Base-by-base conservation (phyloP, 2,329 filamentous ascomycete species). In the Alternaria viburni region DNA sequence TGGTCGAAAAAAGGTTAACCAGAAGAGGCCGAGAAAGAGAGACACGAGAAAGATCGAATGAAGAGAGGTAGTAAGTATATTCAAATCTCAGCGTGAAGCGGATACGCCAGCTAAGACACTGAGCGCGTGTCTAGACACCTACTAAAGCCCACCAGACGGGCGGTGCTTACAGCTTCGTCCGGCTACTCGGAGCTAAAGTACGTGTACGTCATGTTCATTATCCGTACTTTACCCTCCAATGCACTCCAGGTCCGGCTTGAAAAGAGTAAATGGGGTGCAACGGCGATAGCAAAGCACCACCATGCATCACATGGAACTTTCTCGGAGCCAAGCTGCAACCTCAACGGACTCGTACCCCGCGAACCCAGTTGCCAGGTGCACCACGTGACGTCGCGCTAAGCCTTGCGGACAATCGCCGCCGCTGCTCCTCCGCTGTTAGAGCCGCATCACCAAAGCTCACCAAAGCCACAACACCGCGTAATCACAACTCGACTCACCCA, bases 351-450 rank as follows among this genome's bases (percentile, higher is more conserved):
- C 17, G 44, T 57, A 60, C 56, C 64, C 62, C 60, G 57, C 66
- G 57, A 52, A 52, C 32, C 17, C 21, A 25, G 51, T 13, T 43
- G 59, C 25, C 43, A 60, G 44, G 25, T 13, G 41, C 17, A 43
- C 50, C 70, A 73, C 70, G 70, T 73, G 70, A 73, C 47, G 47
- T 50, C 45, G 57, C 62, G 64, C 62, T 64, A 64, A 66, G 67
- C 59, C 54, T 43, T 55, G 52, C 51, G 56, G 61, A 58, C 62
- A 57, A 58, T 65, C 59, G 58, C 59, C 66, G 58, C 59, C 66
- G 67, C 67, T 23, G 52, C 61, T 55, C 59, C 62, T 59, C 66
- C 57, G 59, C 62, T 32, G 45, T 57, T 52, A 57, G 62, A 68
- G 64, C 62, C 68, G 65, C 71, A 69, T 66, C 65, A 62, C 65